Percentiles rank a stretch among this genome's conserved stretches.
Evolutionary conservation across 306 rosid genomes (phyloP).

Genomic region (Gastrolobium bilobum): DNA sequence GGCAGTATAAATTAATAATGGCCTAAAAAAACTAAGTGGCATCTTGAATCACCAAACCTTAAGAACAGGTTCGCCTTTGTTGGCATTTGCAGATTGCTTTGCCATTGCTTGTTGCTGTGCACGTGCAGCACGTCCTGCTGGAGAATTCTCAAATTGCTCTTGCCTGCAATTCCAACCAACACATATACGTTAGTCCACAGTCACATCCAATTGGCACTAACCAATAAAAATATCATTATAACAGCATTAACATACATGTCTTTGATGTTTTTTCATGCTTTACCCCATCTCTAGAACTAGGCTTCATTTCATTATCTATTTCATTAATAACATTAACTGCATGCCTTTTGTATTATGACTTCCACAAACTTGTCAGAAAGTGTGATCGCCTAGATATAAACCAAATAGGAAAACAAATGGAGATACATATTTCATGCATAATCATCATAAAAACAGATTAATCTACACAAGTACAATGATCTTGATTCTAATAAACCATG

Average conservation of each 20-base stretch:
- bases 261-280: neutral
- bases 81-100: conserved; percentile 74
- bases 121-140: conserved; percentile 92
- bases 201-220: neutral
- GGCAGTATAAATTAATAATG: conserved; percentile 13
- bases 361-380: conserved; percentile 11
- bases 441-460: neutral
- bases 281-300: conserved; percentile 4
- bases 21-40: conserved; percentile 18
- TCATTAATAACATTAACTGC: neutral
- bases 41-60: conserved; percentile 62
- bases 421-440: neutral
- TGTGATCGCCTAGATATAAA: neutral
- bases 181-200: conserved; percentile 12
- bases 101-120: conserved; percentile 78
- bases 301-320: neutral
- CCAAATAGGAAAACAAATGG: conserved; percentile 3
- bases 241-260: neutral
- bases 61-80: conserved; percentile 82
- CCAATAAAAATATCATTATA: neutral
- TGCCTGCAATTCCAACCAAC: conserved; percentile 66
- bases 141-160: conserved; percentile 80
- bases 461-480: neutral
- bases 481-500: neutral
- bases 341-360: neutral